phyloP scores from a whole-genome alignment of 163 green algal species.

The Volvox carteri region DNA sequence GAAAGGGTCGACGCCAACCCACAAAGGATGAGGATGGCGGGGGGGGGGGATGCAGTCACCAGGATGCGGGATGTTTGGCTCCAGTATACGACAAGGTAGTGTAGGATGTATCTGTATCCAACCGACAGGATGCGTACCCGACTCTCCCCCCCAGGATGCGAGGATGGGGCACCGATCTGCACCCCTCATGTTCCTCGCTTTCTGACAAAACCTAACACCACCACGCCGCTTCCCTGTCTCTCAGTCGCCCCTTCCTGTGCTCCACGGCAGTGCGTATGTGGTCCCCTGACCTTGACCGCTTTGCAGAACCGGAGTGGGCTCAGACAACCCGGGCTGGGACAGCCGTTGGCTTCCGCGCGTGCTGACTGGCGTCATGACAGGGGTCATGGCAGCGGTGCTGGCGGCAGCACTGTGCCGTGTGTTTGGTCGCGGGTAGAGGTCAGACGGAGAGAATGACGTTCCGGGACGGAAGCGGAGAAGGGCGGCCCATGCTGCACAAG shows the following conservation, averaged over 20 bases:
- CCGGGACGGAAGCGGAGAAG: no score
- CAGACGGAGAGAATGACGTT: background rate
- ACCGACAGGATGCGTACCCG: background rate
- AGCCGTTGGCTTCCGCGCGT: conserved; percentile 23
- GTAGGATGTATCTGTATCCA: background rate
- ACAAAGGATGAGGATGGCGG: no score
- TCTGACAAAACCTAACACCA: background rate
- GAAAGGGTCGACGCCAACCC: no score
- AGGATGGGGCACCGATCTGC: background rate
- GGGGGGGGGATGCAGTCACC: no score
- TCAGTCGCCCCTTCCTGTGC: background rate
- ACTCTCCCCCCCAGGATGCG: background rate
- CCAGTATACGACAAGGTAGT: no score
- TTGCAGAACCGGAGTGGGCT: background rate
- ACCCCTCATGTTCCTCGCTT: background rate
- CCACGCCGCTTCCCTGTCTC: background rate
- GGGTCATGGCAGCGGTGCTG: conserved; percentile 14
- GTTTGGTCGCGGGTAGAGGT: background rate
- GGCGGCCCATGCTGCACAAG: no score
- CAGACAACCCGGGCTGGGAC: conserved; percentile 7
- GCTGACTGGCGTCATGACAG: background rate
- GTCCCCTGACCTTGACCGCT: no score
- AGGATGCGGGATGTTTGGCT: no score
- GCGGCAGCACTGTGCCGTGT: background rate
- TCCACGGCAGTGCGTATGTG: background rate